Evolutionary conservation across 2,329 filamentous ascomycete genomes (phyloP).

Genomic region (Blastomyces percursus): DNA sequence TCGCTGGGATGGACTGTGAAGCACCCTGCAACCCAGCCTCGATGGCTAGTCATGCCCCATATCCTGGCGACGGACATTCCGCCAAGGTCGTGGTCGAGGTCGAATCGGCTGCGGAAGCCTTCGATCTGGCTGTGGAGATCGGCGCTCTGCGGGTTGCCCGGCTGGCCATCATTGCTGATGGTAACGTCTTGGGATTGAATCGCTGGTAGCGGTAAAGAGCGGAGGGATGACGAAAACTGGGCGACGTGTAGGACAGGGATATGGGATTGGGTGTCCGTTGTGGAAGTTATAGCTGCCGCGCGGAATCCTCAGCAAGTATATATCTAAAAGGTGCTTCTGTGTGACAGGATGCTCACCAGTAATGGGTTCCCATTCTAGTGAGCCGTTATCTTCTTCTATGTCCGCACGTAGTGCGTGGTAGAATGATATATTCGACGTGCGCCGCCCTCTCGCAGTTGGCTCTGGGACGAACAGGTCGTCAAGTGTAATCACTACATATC

Average conservation of each 20-base stretch:
- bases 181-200: background rate
- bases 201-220: background rate
- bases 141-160: slow-evolving; percentile 7
- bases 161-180: background rate
- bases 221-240: background rate
- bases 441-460: background rate
- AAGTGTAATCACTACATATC: slow-evolving; percentile 17
- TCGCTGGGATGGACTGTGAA: slow-evolving; percentile 46
- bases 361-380: slow-evolving; percentile 23
- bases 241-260: background rate
- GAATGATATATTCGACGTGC: background rate
- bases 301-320: background rate
- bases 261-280: background rate
- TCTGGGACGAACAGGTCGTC: background rate
- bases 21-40: slow-evolving; percentile 39
- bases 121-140: slow-evolving; percentile 25
- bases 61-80: slow-evolving; percentile 40
- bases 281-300: background rate
- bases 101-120: slow-evolving; percentile 34
- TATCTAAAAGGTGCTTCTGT: background rate
- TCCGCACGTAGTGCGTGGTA: background rate
- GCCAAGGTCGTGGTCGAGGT: slow-evolving; percentile 40
- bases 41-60: slow-evolving; percentile 40
- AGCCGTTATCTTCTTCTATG: background rate
- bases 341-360: slow-evolving; percentile 18